Percentiles rank a stretch among this genome's conserved stretches.
Evolutionary conservation across 768 basidiomycete genomes (phyloP).

Genomic region (Xanthoconium stramineum): DNA sequence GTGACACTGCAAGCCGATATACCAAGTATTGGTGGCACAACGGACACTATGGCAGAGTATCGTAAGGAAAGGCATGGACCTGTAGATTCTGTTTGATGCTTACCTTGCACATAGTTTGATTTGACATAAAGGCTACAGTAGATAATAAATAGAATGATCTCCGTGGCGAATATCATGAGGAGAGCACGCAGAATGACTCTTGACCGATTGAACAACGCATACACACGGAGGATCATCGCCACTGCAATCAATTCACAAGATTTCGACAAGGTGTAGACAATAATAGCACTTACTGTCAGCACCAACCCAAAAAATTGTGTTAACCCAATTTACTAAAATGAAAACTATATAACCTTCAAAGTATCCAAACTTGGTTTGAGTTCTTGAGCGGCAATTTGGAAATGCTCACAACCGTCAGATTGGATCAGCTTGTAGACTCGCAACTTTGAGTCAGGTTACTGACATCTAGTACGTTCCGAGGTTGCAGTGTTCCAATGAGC

Average conservation of each 20-base stretch:
- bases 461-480: background rate
- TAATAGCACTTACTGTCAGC: background rate
- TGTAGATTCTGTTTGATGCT: background rate
- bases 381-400: too few species aligned
- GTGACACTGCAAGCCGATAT: background rate
- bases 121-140: background rate
- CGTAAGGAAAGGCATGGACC: background rate
- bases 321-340: background rate
- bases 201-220: background rate
- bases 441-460: background rate
- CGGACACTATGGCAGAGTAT: background rate
- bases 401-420: background rate
- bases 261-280: too few species aligned
- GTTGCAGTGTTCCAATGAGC: background rate
- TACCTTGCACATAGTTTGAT: background rate
- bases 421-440: background rate
- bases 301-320: background rate
- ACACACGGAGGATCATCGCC: background rate
- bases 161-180: background rate
- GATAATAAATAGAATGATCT: background rate
- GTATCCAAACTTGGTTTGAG: too few species aligned
- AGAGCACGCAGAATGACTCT: background rate
- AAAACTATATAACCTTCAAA: background rate
- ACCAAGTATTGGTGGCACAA: background rate
- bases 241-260: background rate